Evolutionary conservation across 176 grass and related monocot species (phyloP).

Genomic region (Cenchrus purpureus): DNA sequence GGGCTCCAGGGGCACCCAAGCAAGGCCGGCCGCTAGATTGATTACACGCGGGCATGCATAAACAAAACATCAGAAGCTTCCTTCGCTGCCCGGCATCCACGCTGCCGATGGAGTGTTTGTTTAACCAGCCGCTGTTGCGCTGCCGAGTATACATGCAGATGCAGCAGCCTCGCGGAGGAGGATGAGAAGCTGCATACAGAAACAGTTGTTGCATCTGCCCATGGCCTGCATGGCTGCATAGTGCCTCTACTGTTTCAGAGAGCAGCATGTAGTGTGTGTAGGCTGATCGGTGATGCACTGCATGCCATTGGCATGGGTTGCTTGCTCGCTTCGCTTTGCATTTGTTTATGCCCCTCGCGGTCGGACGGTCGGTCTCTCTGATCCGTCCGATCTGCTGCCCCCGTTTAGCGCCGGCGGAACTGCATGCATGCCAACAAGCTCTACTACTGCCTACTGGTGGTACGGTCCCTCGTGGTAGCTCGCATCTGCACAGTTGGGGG

Average conservation of each 20-base stretch:
- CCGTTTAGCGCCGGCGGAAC: conserved; percentile 13
- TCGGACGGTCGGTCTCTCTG: neutral
- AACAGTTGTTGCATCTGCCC: neutral
- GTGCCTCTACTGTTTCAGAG: neutral
- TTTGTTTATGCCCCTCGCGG: neutral
- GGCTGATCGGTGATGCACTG: neutral
- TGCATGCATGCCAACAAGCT: neutral
- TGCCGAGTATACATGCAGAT: neutral
- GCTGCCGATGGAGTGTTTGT: neutral
- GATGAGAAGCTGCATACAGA: neutral
- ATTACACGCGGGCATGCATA: neutral
- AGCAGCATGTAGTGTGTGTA: neutral
- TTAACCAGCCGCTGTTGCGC: neutral
- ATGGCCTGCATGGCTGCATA: neutral
- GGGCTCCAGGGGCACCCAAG: too few species aligned
- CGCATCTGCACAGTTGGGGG: neutral
- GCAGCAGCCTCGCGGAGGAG: too few species aligned
- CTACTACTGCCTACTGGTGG: neutral
- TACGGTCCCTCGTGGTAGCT: neutral
- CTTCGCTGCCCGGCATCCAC: conserved; percentile 36
- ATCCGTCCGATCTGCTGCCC: neutral
- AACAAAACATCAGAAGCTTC: conserved; percentile 44
- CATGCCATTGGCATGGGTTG: conserved; percentile 13
- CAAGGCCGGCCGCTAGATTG: too few species aligned
- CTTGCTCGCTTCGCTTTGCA: neutral